Evolutionary conservation across 2,329 filamentous ascomycete species (phyloP).

Genomic region (Alternaria alternata): DNA sequence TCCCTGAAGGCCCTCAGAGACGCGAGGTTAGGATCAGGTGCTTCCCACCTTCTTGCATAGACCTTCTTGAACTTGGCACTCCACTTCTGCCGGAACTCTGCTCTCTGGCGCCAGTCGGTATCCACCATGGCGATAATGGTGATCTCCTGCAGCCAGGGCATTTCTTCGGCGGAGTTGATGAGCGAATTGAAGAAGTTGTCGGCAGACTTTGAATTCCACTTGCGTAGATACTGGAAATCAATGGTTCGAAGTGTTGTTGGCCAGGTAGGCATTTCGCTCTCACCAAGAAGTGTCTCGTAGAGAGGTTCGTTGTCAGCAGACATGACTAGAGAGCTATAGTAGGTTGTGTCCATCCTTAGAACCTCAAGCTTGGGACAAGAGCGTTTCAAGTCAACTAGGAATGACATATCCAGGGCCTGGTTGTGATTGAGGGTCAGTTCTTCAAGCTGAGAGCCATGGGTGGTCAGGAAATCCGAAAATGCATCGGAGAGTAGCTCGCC

Average conservation of each 20-base stretch:
- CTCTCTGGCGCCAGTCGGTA: constrained; percentile 80
- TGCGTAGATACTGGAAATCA: constrained; percentile 78
- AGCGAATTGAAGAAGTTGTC: constrained; percentile 82
- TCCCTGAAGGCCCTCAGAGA: constrained; percentile 54
- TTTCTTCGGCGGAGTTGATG: constrained; percentile 70
- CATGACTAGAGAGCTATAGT: constrained; percentile 73
- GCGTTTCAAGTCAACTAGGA: constrained; percentile 70
- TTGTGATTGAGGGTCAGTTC: constrained; percentile 79
- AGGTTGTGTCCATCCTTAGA: constrained; percentile 79
- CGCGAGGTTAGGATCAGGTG: constrained; percentile 55
- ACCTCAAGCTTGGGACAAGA: constrained; percentile 75
- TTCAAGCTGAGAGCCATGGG: constrained; percentile 72
- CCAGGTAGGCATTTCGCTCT: constrained; percentile 77
- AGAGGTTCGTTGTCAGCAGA: constrained; percentile 77
- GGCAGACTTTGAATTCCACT: constrained; percentile 74
- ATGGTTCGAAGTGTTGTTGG: constrained; percentile 74
- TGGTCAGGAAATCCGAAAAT: constrained; percentile 70
- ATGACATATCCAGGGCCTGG: constrained; percentile 77
- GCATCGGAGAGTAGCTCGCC: constrained; percentile 74
- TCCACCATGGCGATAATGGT: constrained; percentile 76
- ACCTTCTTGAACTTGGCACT: constrained; percentile 72
- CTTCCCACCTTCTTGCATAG: constrained; percentile 63
- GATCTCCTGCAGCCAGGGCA: constrained; percentile 74
- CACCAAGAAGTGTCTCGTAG: constrained; percentile 71
- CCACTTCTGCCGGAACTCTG: constrained; percentile 81